Evolutionary conservation across 1,139 yeast genomes (phyloP).

Genomic region (Candida pseudoviswanathii): DNA sequence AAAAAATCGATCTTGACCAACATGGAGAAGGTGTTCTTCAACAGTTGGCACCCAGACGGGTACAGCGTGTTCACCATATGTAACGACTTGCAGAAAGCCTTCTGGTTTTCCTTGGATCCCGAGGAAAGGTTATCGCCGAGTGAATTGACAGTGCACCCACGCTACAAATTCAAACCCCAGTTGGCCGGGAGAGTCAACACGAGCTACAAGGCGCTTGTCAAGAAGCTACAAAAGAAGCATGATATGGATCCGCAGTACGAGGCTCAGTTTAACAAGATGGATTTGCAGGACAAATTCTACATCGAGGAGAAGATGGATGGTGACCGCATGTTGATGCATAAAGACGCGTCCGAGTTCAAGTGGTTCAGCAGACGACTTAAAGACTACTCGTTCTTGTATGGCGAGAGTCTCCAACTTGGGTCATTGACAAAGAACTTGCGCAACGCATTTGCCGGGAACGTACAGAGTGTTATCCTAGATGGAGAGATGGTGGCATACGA

Average conservation of each 20-base stretch:
- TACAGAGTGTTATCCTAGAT: constrained; percentile 64
- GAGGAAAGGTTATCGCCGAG: constrained; percentile 39
- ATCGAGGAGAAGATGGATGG: constrained; percentile 96
- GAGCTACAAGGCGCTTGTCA: constrained; percentile 51
- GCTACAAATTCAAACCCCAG: constrained; percentile 71
- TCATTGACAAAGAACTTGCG: constrained; percentile 59
- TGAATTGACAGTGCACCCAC: constrained; percentile 50
- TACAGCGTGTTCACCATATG: constrained; percentile 64
- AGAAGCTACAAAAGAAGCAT: constrained; percentile 33
- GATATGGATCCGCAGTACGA: constrained; percentile 26
- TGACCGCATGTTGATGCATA: constrained; percentile 79
- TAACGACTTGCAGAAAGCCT: constrained; percentile 62
- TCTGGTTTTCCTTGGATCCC: constrained; percentile 60
- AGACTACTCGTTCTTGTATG: constrained; percentile 76
- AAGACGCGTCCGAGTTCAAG: constrained; percentile 45
- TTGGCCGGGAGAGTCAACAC: constrained; percentile 56
- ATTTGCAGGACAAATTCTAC: constrained; percentile 47
- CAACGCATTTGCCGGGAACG: constrained; percentile 43
- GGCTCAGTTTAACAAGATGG: constrained; percentile 17
- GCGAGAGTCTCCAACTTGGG: constrained; percentile 59
- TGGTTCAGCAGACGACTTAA: constrained; percentile 72
- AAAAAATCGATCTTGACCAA: constrained; percentile 59
- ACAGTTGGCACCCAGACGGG: constrained; percentile 85
- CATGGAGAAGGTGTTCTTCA: constrained; percentile 62
- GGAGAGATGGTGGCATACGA: constrained; percentile 97